These are phyloP conservation scores for Boechera divaricarpa DNA, from an alignment of 345 rosid species.

Conservation along the genomic window DNA sequence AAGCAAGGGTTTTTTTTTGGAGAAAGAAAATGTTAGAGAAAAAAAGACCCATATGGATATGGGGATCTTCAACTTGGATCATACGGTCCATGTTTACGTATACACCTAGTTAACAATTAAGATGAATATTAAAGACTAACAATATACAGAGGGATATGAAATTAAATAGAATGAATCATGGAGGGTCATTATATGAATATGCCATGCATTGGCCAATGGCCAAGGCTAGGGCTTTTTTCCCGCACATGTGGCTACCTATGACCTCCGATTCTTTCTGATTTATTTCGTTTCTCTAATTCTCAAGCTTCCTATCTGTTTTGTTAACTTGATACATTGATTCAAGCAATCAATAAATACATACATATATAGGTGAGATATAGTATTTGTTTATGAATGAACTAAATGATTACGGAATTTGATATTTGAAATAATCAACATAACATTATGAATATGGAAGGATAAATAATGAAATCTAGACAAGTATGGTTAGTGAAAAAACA, in stretches of 20 bases:
- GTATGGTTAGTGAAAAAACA: no score
- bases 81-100: constrained; percentile 43
- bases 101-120: constrained; percentile 28
- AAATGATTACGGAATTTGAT: not conserved
- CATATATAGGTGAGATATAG: not conserved
- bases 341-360: constrained; percentile 35
- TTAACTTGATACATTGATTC: constrained; percentile 41
- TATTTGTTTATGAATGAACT: not conserved
- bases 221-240: constrained; percentile 26
- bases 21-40: constrained; percentile 22
- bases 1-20: constrained; percentile 26
- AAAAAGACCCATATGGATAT: constrained; percentile 34
- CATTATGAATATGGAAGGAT: no score
- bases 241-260: constrained; percentile 41
- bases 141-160: constrained; percentile 13
- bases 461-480: no score
- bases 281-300: constrained; percentile 37
- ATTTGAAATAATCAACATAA: no score
- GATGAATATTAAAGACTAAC: constrained; percentile 11
- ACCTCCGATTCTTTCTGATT: constrained; percentile 32
- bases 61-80: constrained; percentile 44
- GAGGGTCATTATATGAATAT: constrained; percentile 33
- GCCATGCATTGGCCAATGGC: constrained; percentile 42
- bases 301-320: constrained; percentile 46
- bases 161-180: constrained; percentile 19